Base-by-base conservation (phyloP, 164 flowering plant species). In the Vitis rupestris region DNA sequence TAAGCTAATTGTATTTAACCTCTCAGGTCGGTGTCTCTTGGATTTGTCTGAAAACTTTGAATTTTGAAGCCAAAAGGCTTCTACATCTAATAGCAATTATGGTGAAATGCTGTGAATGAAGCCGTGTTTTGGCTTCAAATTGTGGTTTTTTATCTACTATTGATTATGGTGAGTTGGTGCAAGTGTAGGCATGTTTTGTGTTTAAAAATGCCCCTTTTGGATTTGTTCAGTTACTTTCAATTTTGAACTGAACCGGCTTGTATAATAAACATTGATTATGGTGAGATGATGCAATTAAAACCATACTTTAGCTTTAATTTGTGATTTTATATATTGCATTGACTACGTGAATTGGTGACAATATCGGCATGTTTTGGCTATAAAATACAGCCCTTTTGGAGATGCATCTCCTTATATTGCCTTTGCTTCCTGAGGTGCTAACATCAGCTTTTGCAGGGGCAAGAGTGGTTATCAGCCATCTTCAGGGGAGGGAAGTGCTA, bases 381-480 rank as follows among this genome's bases (percentile, higher is more conserved):
- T 37, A 37, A 3, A 37, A 37, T 37, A 37, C 44, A 6, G 44
- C 44, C 44, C 44, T 37, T 37, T 37, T 6, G 44, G 44, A 6
- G 44, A 37, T 6, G 44, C 44, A 3, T 4, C 44, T 6, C 44
- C 4, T 37, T 37, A 37, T 37, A 37, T 37, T 9, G 62, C 49
- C 16, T 12, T 29, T 58, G 54, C 13, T 19, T 23, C 19, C 30
- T 17, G 29, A 47, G 59, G 47, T 29, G 37, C 53, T 60, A 17
- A 14, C 47, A 12, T 2, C 27, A 52, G 54, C 37, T 58, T 77
- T 12, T 76, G 44, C 76, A 94, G 98, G 94, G 77, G 94, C 91
- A 64, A 88, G 94, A 79, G 50, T 94, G 61, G 86, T 94, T 50
- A 90, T 95, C 27, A 87, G 96, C 73, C 87, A 90, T 77, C 84